Conservation (phyloP, 495 filamentous ascomycete genomes). For the Lophium mytilinum region DNA sequence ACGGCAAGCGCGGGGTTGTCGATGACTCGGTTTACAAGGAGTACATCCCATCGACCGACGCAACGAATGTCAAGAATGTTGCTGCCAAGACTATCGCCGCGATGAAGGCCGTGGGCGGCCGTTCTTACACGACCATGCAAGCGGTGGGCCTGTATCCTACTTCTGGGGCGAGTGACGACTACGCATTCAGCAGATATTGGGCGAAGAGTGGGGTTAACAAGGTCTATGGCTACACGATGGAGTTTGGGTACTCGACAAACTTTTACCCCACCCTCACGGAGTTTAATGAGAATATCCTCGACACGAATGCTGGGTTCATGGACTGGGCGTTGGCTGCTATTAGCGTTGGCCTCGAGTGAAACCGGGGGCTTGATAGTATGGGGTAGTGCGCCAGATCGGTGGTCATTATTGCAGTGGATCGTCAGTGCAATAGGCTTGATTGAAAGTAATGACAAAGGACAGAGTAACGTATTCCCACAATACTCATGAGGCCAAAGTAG, state of each 20-base stretch:
- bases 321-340: constrained; percentile 17
- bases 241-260: constrained; percentile 38
- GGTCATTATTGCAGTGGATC: too few species aligned
- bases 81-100: constrained; percentile 24
- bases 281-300: constrained; percentile 32
- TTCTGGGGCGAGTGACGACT: constrained; percentile 34
- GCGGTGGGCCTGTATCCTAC: constrained; percentile 34
- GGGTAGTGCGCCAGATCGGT: too few species aligned
- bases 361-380: too few species aligned
- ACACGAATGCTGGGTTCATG: constrained; percentile 38
- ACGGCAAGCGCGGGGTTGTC: constrained; percentile 33
- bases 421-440: too few species aligned
- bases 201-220: constrained; percentile 27
- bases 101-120: constrained; percentile 28
- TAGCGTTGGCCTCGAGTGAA: not conserved
- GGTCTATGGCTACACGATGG: constrained; percentile 36
- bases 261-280: constrained; percentile 35
- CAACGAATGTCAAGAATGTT: constrained; percentile 15
- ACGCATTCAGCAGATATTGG: constrained; percentile 29
- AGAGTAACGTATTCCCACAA: too few species aligned
- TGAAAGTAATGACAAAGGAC: too few species aligned
- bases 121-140: constrained; percentile 28
- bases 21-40: constrained; percentile 31
- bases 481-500: too few species aligned
- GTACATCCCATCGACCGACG: constrained; percentile 30